These are phyloP conservation scores for Fusarium oxysporum DNA, from an alignment of 2,329 filamentous ascomycete genomes.

Conservation along the genomic window DNA sequence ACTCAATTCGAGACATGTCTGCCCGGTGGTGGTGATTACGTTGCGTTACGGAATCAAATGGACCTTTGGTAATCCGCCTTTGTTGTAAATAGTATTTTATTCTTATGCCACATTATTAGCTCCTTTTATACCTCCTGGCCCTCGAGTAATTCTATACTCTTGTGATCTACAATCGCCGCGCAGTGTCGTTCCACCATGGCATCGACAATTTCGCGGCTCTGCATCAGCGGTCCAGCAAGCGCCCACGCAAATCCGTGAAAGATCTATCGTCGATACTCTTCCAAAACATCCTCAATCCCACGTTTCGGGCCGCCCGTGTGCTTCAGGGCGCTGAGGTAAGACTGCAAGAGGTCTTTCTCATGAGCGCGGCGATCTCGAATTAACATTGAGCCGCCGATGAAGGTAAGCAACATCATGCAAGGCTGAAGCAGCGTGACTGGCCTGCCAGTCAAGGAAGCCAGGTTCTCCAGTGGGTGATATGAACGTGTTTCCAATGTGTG, in stretches of 20 bases:
- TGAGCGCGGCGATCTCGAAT: conserved; percentile 9
- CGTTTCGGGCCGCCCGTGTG: background rate
- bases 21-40: background rate
- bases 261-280: conserved; percentile 18
- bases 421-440: conserved; percentile 1
- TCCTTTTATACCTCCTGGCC: background rate
- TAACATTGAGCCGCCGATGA: background rate
- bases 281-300: background rate
- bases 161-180: conserved; percentile 24
- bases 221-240: conserved; percentile 27
- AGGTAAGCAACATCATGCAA: conserved; percentile 23
- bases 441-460: conserved; percentile 29
- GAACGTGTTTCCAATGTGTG: conserved; percentile 16
- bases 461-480: conserved; percentile 4
- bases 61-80: background rate
- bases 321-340: conserved; percentile 9
- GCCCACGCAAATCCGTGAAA: conserved; percentile 31
- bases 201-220: conserved; percentile 17
- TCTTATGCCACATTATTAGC: background rate
- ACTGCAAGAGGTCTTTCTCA: conserved; percentile 14
- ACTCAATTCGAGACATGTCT: background rate
- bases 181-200: conserved; percentile 16
- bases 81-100: background rate
- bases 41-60: too few species aligned
- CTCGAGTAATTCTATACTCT: conserved; percentile 22